Evolutionary conservation across 2,329 filamentous ascomycete genomes (phyloP).

Genomic region (Teratosphaeriaceae sp.): DNA sequence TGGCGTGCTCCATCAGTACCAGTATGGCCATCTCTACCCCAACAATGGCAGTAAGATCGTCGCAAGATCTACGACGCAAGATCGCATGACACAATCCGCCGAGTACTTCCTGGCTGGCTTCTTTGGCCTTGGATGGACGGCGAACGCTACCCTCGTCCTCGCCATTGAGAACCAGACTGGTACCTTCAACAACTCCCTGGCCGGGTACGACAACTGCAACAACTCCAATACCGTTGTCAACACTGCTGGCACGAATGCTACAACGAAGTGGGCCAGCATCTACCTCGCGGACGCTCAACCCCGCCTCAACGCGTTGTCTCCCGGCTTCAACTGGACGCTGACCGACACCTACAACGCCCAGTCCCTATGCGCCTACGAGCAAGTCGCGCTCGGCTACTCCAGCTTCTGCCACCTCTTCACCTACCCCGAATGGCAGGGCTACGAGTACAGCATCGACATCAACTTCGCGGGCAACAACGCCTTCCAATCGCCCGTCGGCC

Average conservation of each 20-base stretch:
- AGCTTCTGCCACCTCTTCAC: slow-evolving; percentile 69
- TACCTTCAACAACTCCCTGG: slow-evolving; percentile 58
- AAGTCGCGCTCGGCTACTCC: slow-evolving; percentile 68
- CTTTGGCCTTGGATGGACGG: slow-evolving; percentile 50
- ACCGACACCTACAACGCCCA: slow-evolving; percentile 62
- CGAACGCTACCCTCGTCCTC: slow-evolving; percentile 53
- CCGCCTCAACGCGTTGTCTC: slow-evolving; percentile 45
- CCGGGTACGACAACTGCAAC: slow-evolving; percentile 60
- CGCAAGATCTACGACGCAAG: slow-evolving; percentile 66
- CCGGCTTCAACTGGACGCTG: slow-evolving; percentile 52
- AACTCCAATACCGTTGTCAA: slow-evolving; percentile 48
- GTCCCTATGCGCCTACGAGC: slow-evolving; percentile 70
- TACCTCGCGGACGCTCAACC: slow-evolving; percentile 61
- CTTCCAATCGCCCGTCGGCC: slow-evolving; percentile 59
- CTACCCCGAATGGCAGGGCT: slow-evolving; percentile 66
- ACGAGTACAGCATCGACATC: slow-evolving; percentile 65
- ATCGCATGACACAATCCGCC: slow-evolving; percentile 68
- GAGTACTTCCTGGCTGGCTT: slow-evolving; percentile 73
- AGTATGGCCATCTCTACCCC: slow-evolving; percentile 61
- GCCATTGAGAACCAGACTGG: slow-evolving; percentile 53
- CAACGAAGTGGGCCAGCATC: slow-evolving; percentile 52
- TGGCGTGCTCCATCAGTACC: slow-evolving; percentile 64
- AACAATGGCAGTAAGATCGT: slow-evolving; percentile 32
- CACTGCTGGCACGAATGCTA: slow-evolving; percentile 48
- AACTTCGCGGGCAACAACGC: slow-evolving; percentile 44